phyloP scores from a whole-genome alignment of 345 rosid genomes.

The Acer yangbiense region DNA sequence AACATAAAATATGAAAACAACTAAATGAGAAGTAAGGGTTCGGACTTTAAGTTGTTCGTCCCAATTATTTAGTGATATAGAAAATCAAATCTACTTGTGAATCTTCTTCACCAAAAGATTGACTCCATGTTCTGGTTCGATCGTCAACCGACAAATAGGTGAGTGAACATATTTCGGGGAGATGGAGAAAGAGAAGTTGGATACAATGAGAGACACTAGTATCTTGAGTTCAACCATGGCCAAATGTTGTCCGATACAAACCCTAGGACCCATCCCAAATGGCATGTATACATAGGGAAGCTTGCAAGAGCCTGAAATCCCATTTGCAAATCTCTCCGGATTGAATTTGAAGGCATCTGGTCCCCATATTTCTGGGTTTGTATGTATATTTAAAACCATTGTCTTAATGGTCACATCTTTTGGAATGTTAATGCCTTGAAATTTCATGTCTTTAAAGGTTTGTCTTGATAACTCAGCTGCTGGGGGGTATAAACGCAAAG shows the following conservation, averaged over 20 bases:
- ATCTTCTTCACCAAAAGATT: slow-evolving; percentile 31
- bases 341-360: slow-evolving; percentile 38
- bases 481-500: slow-evolving; percentile 53
- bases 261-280: slow-evolving; percentile 48
- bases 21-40: no score
- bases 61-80: no score
- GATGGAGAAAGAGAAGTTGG: slow-evolving; percentile 40
- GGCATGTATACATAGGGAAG: slow-evolving; percentile 45
- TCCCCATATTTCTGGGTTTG: slow-evolving; percentile 58
- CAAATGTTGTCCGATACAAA: slow-evolving; percentile 50
- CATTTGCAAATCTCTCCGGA: slow-evolving; percentile 41
- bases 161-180: slow-evolving; percentile 39
- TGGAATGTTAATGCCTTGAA: slow-evolving; percentile 34
- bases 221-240: slow-evolving; percentile 54
- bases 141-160: slow-evolving; percentile 36
- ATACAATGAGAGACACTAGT: slow-evolving; percentile 25
- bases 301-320: slow-evolving; percentile 39
- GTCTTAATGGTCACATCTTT: slow-evolving; percentile 45
- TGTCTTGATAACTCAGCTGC: slow-evolving; percentile 44
- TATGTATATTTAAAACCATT: slow-evolving; percentile 28
- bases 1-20: no score
- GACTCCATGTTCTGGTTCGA: slow-evolving; percentile 45
- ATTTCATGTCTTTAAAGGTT: slow-evolving; percentile 44
- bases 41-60: no score
- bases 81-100: no score